These are phyloP conservation scores for Epichloe sylvatica DNA, from an alignment of 2,329 filamentous ascomycete genomes.

Conservation along the genomic window DNA sequence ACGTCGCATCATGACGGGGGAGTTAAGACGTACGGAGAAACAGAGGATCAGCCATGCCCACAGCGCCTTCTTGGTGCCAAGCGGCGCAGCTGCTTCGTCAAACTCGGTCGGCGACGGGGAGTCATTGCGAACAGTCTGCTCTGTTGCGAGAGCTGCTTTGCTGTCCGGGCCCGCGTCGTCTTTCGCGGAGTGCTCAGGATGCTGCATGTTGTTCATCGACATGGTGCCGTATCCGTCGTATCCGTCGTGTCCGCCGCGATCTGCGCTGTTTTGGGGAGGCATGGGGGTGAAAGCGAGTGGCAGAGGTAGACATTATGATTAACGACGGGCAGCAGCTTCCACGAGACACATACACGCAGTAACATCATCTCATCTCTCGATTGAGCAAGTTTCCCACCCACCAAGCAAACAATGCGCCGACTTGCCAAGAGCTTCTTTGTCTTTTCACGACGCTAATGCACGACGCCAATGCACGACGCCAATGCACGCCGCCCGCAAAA, in stretches of 20 bases:
- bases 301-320: background rate
- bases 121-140: background rate
- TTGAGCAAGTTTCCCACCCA: background rate
- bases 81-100: constrained; percentile 1
- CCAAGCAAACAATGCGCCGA: too few species aligned
- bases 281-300: background rate
- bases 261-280: background rate
- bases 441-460: background rate
- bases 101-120: background rate
- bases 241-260: too few species aligned
- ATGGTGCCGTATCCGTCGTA: background rate
- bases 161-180: background rate
- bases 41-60: constrained; percentile 11
- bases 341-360: too few species aligned
- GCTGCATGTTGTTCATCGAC: background rate
- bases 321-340: too few species aligned
- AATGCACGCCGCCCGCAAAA: background rate
- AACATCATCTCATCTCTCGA: too few species aligned
- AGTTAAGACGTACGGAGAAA: constrained; percentile 6
- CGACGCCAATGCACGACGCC: background rate
- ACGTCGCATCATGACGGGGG: too few species aligned
- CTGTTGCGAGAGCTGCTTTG: background rate
- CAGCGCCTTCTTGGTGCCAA: constrained; percentile 7
- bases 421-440: background rate
- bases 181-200: background rate